Evolutionary conservation across 306 rosid species (phyloP), one percentile per base, ranked within the genome.

Genomic region (Pachyrhizus erosus): DNA sequence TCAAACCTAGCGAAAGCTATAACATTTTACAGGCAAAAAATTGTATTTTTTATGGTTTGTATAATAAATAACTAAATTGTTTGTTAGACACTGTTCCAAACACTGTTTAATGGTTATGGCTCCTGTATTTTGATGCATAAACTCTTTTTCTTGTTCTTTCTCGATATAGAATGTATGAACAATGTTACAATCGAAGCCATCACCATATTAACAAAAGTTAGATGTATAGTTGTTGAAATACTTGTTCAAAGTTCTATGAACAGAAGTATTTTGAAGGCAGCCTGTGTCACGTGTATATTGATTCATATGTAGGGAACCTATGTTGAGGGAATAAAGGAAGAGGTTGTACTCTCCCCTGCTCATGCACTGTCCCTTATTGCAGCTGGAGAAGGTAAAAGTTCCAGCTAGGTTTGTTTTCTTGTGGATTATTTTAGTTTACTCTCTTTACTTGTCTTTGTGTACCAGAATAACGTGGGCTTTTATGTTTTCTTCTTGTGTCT

Each of bases 331-430:
- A 85, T 93, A 76, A 96, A 96, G 86, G 99, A 96, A 89, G 99
- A 96, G 84, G 99, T 96, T 83, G 99, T 96, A 14, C 89, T 96
- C 37, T 96, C 99, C 87, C 99, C 99, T 64, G 99, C 99, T 89
- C 99, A 96, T 60, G 98, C 97, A 45, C 92, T 96, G 75, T 96
- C 99, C 37, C 94, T 96, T 57, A 96, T 96, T 82, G 99, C 99
- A 23, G 97, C 99, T 65, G 99, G 99, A 83, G 99, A 96, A 92
- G 99, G 99, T 96, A 89, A 55, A 78, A 73, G 79, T 51, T 71
- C 74, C 51, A 18, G 55, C 80, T 61, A 29, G 76, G 52, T 57
- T 45, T 78, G 17, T 77, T 65, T 37, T 57, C 45, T 52, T 66
- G 61, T 55, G 60, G 54, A 60, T 61, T 78, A 65, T 17, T 80